Evolutionary conservation across 2,329 filamentous ascomycete genomes (phyloP).

Genomic region (Claviceps purpurea): DNA sequence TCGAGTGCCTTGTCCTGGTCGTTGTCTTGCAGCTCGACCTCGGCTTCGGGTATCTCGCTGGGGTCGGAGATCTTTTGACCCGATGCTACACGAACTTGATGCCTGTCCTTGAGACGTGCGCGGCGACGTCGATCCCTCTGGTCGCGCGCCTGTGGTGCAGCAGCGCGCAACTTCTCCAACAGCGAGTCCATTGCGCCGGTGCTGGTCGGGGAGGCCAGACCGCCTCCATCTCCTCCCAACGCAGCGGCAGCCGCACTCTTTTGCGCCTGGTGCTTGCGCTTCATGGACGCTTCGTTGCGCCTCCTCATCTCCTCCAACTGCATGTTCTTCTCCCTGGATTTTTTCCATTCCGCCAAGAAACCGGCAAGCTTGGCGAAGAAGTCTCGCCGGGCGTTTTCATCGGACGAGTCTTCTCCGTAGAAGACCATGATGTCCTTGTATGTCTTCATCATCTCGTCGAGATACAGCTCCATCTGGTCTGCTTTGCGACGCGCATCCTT

Average conservation of each 20-base stretch:
- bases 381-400: slow-evolving; percentile 85
- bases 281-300: slow-evolving; percentile 83
- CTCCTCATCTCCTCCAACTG: slow-evolving; percentile 66
- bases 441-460: slow-evolving; percentile 81
- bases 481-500: slow-evolving; percentile 93
- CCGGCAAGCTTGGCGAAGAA: slow-evolving; percentile 90
- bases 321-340: slow-evolving; percentile 86
- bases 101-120: slow-evolving; percentile 76
- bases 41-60: slow-evolving; percentile 46
- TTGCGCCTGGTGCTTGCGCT: slow-evolving; percentile 68
- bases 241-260: slow-evolving; percentile 29
- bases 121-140: slow-evolving; percentile 78
- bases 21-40: slow-evolving; percentile 22
- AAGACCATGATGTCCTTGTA: slow-evolving; percentile 95
- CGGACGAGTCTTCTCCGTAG: slow-evolving; percentile 84
- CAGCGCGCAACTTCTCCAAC: slow-evolving; percentile 85
- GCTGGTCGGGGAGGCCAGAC: slow-evolving; percentile 48
- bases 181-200: slow-evolving; percentile 93
- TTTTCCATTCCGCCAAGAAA: slow-evolving; percentile 93
- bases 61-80: slow-evolving; percentile 73
- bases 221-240: slow-evolving; percentile 33
- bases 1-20: slow-evolving; percentile 22
- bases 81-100: slow-evolving; percentile 79
- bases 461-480: slow-evolving; percentile 84
- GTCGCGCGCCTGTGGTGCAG: slow-evolving; percentile 79